Percentiles rank a stretch among this genome's conserved stretches.
Evolutionary conservation across 2,329 filamentous ascomycete genomes (phyloP).

Genomic region (Ceratocystis smalleyi): DNA sequence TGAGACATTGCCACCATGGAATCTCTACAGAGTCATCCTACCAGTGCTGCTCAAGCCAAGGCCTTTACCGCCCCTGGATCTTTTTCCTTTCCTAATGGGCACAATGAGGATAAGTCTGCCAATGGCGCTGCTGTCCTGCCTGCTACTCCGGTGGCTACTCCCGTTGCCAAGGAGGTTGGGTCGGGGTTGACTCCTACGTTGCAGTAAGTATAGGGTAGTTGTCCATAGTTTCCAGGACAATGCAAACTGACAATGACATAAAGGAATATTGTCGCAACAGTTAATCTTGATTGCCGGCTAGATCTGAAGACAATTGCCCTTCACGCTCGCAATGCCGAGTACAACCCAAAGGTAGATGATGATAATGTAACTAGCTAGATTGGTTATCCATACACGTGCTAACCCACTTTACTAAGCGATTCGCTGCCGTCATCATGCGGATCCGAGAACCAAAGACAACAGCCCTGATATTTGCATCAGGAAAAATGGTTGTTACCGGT

Average conservation of each 20-base stretch:
- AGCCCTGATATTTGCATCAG: slow-evolving; percentile 90
- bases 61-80: slow-evolving; percentile 87
- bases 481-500: slow-evolving; percentile 99
- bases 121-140: slow-evolving; percentile 71
- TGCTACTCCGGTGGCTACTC: slow-evolving; percentile 81
- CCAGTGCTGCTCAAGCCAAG: slow-evolving; percentile 83
- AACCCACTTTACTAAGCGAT: slow-evolving; percentile 49
- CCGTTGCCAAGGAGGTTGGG: slow-evolving; percentile 63
- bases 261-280: slow-evolving; percentile 98
- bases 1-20: slow-evolving; percentile 44
- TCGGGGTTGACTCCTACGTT: slow-evolving; percentile 80
- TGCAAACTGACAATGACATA: slow-evolving; percentile 32
- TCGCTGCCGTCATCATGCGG: slow-evolving; percentile 98
- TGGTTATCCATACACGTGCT: slow-evolving; percentile 20
- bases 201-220: slow-evolving; percentile 64
- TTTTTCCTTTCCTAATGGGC: slow-evolving; percentile 76
- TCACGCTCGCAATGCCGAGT: slow-evolving; percentile 95
- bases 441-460: slow-evolving; percentile 98
- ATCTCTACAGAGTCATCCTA: slow-evolving; percentile 77
- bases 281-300: slow-evolving; percentile 92
- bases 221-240: slow-evolving; percentile 16
- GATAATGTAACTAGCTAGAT: background rate
- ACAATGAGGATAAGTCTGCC: slow-evolving; percentile 42
- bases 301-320: slow-evolving; percentile 98
- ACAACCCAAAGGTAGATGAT: slow-evolving; percentile 79